phyloP scores from a whole-genome alignment of 2,329 filamentous ascomycete genomes.

The Amesomyces nigricolor region DNA sequence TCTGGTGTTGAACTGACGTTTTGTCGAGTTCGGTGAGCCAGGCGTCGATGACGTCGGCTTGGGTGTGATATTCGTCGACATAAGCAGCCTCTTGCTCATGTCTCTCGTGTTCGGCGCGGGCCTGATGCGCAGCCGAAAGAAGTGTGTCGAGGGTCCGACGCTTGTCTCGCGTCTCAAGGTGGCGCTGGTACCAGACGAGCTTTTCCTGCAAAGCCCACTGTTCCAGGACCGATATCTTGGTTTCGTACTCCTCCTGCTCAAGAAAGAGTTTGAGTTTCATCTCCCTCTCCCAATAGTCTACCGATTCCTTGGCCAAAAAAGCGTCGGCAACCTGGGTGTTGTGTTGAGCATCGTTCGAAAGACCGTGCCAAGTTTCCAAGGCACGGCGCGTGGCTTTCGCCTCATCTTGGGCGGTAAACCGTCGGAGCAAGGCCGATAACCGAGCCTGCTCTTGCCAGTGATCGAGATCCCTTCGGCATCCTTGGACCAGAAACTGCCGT shows the following conservation, averaged over 20 bases:
- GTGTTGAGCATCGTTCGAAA: slow-evolving; percentile 3
- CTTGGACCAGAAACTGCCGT: slow-evolving; percentile 14
- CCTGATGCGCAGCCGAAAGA: slow-evolving; percentile 9
- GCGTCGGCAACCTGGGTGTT: slow-evolving; percentile 18
- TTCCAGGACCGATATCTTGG: slow-evolving; percentile 21
- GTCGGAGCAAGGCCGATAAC: slow-evolving; percentile 18
- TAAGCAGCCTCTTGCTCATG: slow-evolving; percentile 18
- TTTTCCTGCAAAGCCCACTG: slow-evolving; percentile 29
- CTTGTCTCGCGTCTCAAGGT: slow-evolving; percentile 22
- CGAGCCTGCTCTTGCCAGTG: slow-evolving; percentile 26
- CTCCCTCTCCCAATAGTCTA: slow-evolving; percentile 28
- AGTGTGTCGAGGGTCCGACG: slow-evolving; percentile 14
- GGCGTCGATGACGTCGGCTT: slow-evolving; percentile 14
- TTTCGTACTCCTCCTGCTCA: slow-evolving; percentile 16
- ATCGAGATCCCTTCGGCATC: slow-evolving; percentile 16
- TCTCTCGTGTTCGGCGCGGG: slow-evolving; percentile 3
- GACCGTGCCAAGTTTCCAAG: slow-evolving; percentile 11
- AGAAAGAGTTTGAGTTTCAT: slow-evolving; percentile 24
- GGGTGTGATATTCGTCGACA: slow-evolving; percentile 16
- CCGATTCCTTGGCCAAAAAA: slow-evolving; percentile 19
- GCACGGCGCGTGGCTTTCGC: slow-evolving; percentile 2
- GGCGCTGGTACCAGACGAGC: slow-evolving; percentile 25
- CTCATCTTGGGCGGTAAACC: slow-evolving; percentile 14
- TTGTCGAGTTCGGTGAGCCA: slow-evolving; percentile 18
- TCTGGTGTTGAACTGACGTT: slow-evolving; percentile 19